Evolutionary conservation across 805 yeast species (phyloP).

Genomic region (Wickerhamomyces strasburgensis): DNA sequence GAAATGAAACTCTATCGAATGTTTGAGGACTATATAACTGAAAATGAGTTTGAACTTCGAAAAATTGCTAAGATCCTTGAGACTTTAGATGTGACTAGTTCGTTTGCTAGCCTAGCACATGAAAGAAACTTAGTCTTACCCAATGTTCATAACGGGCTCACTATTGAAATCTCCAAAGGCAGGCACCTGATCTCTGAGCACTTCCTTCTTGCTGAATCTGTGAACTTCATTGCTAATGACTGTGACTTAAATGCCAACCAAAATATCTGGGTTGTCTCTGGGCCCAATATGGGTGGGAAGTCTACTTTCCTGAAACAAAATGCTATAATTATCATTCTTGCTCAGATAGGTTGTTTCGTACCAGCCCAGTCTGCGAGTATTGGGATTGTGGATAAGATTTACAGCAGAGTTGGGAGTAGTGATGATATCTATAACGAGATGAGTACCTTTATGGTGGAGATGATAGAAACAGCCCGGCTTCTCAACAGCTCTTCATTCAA

Average conservation of each 20-base stretch:
- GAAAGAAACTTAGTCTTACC: slow-evolving; percentile 71
- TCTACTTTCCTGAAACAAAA: slow-evolving; percentile 87
- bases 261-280: slow-evolving; percentile 76
- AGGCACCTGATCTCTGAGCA: slow-evolving; percentile 86
- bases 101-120: slow-evolving; percentile 68
- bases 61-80: slow-evolving; percentile 49
- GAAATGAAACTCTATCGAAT: not conserved
- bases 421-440: slow-evolving; percentile 94
- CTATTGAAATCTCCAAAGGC: slow-evolving; percentile 54
- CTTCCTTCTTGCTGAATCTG: slow-evolving; percentile 37
- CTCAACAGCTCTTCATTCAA: slow-evolving; percentile 71
- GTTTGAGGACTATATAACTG: not conserved
- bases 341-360: slow-evolving; percentile 84
- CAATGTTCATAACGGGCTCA: slow-evolving; percentile 41
- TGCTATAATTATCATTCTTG: slow-evolving; percentile 82
- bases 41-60: slow-evolving; percentile 36
- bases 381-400: slow-evolving; percentile 82
- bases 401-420: slow-evolving; percentile 96
- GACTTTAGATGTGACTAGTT: slow-evolving; percentile 62
- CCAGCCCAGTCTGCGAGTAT: slow-evolving; percentile 77
- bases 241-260: slow-evolving; percentile 49
- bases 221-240: slow-evolving; percentile 76
- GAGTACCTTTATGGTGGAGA: slow-evolving; percentile 94
- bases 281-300: slow-evolving; percentile 98
- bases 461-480: slow-evolving; percentile 89